Evolutionary conservation across 129 eudicot genomes (phyloP).

Genomic region (Dittrichia graveolens): DNA sequence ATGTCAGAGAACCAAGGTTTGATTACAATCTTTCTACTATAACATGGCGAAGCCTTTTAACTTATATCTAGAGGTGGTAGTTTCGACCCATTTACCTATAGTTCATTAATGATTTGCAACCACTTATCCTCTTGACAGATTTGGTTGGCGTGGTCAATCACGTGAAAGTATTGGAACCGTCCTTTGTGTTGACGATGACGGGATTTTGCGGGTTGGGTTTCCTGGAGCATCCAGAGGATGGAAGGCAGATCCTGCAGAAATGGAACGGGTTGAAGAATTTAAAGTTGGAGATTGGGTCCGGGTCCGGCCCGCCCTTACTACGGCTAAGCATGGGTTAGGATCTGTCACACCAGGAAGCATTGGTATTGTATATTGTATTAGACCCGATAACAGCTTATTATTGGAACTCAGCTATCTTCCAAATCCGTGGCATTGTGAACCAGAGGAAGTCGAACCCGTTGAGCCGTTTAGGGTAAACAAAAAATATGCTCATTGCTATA

Average conservation of each 20-base stretch:
- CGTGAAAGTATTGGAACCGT: slow-evolving; percentile 96
- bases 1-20: slow-evolving; percentile 88
- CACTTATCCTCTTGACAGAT: slow-evolving; percentile 44
- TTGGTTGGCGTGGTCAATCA: slow-evolving; percentile 87
- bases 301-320: slow-evolving; percentile 89
- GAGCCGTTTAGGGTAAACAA: slow-evolving; percentile 78
- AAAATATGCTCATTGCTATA: neutral
- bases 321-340: slow-evolving; percentile 98
- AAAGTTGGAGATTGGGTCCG: slow-evolving; percentile 99
- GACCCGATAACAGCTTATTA: slow-evolving; percentile 90
- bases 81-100: slow-evolving; percentile 8
- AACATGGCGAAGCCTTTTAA: neutral
- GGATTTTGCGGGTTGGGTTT: slow-evolving; percentile 95
- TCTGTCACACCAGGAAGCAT: slow-evolving; percentile 98
- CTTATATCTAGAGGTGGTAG: slow-evolving; percentile 10
- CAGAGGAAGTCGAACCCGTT: slow-evolving; percentile 98
- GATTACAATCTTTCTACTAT: slow-evolving; percentile 24
- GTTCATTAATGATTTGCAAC: slow-evolving; percentile 11
- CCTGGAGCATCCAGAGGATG: slow-evolving; percentile 99
- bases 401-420: slow-evolving; percentile 96
- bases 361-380: slow-evolving; percentile 84
- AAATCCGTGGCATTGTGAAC: slow-evolving; percentile 99
- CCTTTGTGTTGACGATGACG: slow-evolving; percentile 97
- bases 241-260: slow-evolving; percentile 99
- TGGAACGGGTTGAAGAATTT: slow-evolving; percentile 97